Conservation (phyloP, 1,284 basidiomycete species). For the Phellopilus nigrolimitatus region DNA sequence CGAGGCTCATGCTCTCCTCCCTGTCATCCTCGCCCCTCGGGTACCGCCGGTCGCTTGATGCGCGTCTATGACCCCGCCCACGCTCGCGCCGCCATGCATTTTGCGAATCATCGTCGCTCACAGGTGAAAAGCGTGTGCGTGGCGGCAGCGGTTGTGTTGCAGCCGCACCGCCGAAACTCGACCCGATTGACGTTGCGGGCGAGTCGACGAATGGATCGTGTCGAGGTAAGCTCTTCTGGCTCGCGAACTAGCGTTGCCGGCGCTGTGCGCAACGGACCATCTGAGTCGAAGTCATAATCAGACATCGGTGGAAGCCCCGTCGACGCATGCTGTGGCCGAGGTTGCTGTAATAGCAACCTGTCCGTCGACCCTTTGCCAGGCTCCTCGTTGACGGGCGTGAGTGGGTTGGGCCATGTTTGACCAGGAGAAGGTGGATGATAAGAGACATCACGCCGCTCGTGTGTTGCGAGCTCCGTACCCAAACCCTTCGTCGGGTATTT, state of each 20-base stretch:
- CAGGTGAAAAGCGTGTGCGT: slow-evolving; percentile 19
- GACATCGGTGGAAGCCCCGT: neutral
- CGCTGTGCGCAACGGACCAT: slow-evolving; percentile 10
- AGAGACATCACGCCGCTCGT: slow-evolving; percentile 45
- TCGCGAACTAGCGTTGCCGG: slow-evolving; percentile 20
- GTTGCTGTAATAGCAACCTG: slow-evolving; percentile 12
- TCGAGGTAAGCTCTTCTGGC: slow-evolving; percentile 24
- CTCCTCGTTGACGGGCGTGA: slow-evolving; percentile 12
- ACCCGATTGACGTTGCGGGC: slow-evolving; percentile 29
- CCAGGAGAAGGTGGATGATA: slow-evolving; percentile 19
- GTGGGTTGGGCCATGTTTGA: slow-evolving; percentile 6
- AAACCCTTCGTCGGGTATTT: slow-evolving; percentile 52
- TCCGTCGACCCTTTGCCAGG: slow-evolving; percentile 6
- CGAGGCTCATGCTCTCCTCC: slow-evolving; percentile 38
- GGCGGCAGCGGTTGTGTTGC: slow-evolving; percentile 11
- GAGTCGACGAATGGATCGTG: slow-evolving; percentile 30
- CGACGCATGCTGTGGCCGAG: slow-evolving; percentile 12
- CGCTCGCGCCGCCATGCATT: slow-evolving; percentile 3
- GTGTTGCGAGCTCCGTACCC: slow-evolving; percentile 42
- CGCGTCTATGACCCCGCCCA: slow-evolving; percentile 21
- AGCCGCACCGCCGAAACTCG: slow-evolving; percentile 23
- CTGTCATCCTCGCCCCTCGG: slow-evolving; percentile 33
- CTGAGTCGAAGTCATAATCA: slow-evolving; percentile 1
- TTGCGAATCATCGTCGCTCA: slow-evolving; percentile 21
- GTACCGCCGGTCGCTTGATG: slow-evolving; percentile 30